Evolutionary conservation across 2,329 filamentous ascomycete species (phyloP), one percentile per base, ranked within the genome.

Genomic region (Talaromyces sp.): DNA sequence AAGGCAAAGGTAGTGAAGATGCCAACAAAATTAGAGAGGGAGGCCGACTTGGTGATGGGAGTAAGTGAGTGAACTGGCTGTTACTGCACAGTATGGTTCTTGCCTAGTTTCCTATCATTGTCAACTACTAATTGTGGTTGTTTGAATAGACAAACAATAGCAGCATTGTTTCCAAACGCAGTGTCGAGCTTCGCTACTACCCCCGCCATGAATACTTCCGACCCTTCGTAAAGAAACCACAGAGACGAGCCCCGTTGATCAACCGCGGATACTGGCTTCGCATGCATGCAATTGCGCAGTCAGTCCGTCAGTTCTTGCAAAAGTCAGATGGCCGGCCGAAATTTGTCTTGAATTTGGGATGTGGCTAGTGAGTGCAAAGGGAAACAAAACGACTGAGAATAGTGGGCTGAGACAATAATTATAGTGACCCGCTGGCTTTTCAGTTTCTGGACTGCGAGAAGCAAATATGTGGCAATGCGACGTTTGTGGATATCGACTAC

Each of bases 81-180:
- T 61, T 46, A 46, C 29, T 52, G 43, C 32, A 60, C 46, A 41
- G 54, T 60, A 56, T 53, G 53, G 10, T 38, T 53, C 53, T 54
- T 41, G 54, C 12, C 50, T 51, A 8, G 27, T 19, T 50, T n/a
- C 6, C 6, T 29, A 4, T 12, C 7, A 46, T 35, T 24, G 21
- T 43, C 48, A 11, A 27, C 38, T 19, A 48, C 19, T 29, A 29
- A 21, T 24, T 6, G 8, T 46, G 43, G 27, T 12, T 48, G 11
- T 14, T 0, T 11, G 19, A 5, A 46, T 50, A 90, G 85, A 97
- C 92, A 61, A 96, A 96, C 72, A 92, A 87, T 71, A 93, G 90
- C 75, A 95, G 90, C 69, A 96, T 96, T 66, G 88, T 92, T 17
- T 96, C 92, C 14, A 97, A 97, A 73, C 82, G 92, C 66, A 94